Percentiles rank a stretch among this genome's conserved stretches.
phyloP scores from a whole-genome alignment of 352 stramenopile genomes.

The Thraustochytrium striatum region DNA sequence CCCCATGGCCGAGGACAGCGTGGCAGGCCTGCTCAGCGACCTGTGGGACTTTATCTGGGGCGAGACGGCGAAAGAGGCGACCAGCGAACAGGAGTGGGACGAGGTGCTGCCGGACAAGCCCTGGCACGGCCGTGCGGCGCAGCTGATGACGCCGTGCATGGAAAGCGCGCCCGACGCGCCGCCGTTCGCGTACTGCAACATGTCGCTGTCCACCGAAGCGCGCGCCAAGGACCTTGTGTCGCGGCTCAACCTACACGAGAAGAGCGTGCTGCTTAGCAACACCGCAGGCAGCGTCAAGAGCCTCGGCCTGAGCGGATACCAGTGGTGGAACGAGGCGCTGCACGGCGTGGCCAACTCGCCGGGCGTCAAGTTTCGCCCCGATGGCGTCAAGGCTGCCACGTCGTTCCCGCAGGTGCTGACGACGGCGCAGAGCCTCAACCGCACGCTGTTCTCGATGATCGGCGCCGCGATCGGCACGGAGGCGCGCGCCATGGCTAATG shows the following conservation, averaged over 20 bases:
- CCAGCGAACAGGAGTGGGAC: too few species aligned
- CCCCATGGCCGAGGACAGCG: too few species aligned
- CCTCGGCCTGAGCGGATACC: conserved; percentile 72
- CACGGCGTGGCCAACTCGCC: conserved; percentile 81
- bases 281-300: conserved; percentile 56
- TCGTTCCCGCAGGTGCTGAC: conserved; percentile 83
- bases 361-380: conserved; percentile 65
- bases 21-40: too few species aligned
- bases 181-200: conserved; percentile 68
- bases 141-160: too few species aligned
- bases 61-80: too few species aligned
- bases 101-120: too few species aligned
- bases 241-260: conserved; percentile 66
- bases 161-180: not conserved
- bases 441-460: conserved; percentile 68
- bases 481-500: conserved; percentile 72
- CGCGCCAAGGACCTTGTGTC: conserved; percentile 72
- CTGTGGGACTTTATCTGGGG: too few species aligned
- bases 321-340: conserved; percentile 87
- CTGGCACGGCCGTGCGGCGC: too few species aligned
- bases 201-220: conserved; percentile 57
- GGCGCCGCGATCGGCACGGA: conserved; percentile 74
- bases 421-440: conserved; percentile 78
- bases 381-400: too few species aligned
- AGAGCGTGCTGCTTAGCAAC: conserved; percentile 70